phyloP scores from a whole-genome alignment of 345 rosid species.

The Dimocarpus longan region DNA sequence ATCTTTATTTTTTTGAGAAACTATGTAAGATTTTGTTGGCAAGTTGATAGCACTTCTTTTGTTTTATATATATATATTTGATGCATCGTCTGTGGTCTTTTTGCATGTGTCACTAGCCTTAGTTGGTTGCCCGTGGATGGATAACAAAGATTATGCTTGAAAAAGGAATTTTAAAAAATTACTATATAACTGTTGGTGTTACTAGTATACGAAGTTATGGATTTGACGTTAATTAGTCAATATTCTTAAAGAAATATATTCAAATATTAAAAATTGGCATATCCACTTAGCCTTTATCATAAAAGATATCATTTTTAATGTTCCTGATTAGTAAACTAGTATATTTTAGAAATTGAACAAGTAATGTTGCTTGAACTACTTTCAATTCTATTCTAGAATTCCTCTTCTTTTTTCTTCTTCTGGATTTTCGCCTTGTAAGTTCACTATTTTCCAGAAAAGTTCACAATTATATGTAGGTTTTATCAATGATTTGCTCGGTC shows the following conservation, averaged over 20 bases:
- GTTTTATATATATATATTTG: background rate
- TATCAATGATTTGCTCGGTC: background rate
- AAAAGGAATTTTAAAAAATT: background rate
- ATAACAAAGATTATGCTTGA: background rate
- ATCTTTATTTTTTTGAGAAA: background rate
- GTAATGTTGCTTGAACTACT: constrained; percentile 2
- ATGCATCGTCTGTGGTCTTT: background rate
- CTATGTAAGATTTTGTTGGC: background rate
- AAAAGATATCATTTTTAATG: background rate
- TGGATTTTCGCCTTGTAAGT: background rate
- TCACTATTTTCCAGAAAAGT: background rate
- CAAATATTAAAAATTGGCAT: background rate
- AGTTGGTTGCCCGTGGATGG: background rate
- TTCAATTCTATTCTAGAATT: background rate
- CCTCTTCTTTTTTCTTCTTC: background rate
- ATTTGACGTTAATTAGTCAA: background rate
- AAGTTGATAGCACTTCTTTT: background rate
- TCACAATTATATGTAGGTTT: background rate
- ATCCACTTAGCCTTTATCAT: background rate
- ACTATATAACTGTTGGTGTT: background rate
- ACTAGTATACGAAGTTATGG: background rate
- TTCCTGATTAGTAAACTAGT: background rate
- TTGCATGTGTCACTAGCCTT: background rate
- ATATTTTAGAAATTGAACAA: background rate
- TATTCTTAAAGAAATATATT: background rate